These are phyloP conservation scores for Colletotrichum scovillei DNA, from an alignment of 2,329 filamentous ascomycete species.

Conservation along the genomic window DNA sequence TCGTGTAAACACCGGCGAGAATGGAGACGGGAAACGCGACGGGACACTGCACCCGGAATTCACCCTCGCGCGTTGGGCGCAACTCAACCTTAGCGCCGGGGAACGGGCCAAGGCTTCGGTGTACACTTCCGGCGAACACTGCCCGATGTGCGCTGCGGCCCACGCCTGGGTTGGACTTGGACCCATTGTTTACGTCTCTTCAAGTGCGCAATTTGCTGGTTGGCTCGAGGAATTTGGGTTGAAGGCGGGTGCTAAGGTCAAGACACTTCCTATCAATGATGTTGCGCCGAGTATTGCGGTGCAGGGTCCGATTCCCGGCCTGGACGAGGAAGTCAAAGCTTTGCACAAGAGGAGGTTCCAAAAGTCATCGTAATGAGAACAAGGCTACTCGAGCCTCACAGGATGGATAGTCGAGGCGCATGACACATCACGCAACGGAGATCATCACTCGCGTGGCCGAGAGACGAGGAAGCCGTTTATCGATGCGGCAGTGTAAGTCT, in stretches of 20 bases:
- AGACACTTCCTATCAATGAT: conserved; percentile 42
- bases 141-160: conserved; percentile 50
- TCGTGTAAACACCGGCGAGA: conserved; percentile 44
- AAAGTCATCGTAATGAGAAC: background rate
- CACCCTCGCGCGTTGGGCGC: conserved; percentile 49
- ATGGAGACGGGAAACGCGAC: conserved; percentile 42
- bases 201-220: conserved; percentile 41
- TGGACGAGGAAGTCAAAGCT: conserved; percentile 44
- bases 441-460: no score
- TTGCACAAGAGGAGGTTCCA: conserved; percentile 38
- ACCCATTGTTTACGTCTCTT: conserved; percentile 47
- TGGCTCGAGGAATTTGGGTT: conserved; percentile 45
- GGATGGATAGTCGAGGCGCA: no score
- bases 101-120: conserved; percentile 52
- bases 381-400: background rate
- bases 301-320: conserved; percentile 44
- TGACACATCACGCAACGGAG: no score
- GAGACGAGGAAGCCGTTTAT: no score
- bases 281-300: conserved; percentile 43
- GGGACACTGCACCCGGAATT: conserved; percentile 50
- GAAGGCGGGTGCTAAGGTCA: conserved; percentile 34
- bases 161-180: conserved; percentile 49
- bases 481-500: background rate
- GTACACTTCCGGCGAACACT: conserved; percentile 52
- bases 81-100: conserved; percentile 47